Percentiles rank a stretch among this genome's conserved stretches.
Conservation (phyloP, 768 basidiomycete genomes). For the Austroboletus eburneus region DNA sequence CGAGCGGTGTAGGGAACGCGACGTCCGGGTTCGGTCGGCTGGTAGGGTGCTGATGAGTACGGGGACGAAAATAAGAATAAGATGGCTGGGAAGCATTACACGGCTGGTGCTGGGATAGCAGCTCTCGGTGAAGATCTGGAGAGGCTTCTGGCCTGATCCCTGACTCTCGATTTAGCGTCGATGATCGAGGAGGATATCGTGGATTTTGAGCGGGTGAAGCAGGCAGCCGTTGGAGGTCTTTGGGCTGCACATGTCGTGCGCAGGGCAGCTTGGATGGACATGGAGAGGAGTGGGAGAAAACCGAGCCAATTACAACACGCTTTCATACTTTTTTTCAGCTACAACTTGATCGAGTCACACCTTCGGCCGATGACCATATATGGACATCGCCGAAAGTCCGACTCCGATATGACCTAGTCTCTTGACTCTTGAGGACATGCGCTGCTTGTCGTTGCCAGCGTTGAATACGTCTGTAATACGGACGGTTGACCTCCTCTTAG, state of each 20-base stretch:
- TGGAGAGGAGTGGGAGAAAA: slow-evolving; percentile 16
- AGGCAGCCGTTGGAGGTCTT: slow-evolving; percentile 28
- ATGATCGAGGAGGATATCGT: slow-evolving; percentile 55
- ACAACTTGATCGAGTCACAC: slow-evolving; percentile 18
- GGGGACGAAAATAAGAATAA: background rate
- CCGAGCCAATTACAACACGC: slow-evolving; percentile 1
- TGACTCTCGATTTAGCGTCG: slow-evolving; percentile 78
- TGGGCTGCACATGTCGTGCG: slow-evolving; percentile 40
- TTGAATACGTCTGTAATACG: too few species aligned
- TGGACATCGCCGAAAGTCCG: slow-evolving; percentile 23
- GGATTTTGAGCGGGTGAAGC: slow-evolving; percentile 48
- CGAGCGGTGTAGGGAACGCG: slow-evolving; percentile 32
- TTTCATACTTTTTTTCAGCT: slow-evolving; percentile 5
- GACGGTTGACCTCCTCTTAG: too few species aligned
- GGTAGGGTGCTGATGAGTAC: slow-evolving; percentile 51
- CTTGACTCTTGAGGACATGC: too few species aligned
- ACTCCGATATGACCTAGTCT: background rate
- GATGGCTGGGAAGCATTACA: slow-evolving; percentile 45
- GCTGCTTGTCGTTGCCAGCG: too few species aligned
- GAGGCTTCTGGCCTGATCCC: slow-evolving; percentile 72
- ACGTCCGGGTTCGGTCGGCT: slow-evolving; percentile 39
- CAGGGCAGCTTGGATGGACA: slow-evolving; percentile 43
- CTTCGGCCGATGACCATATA: slow-evolving; percentile 25
- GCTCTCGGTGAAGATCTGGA: slow-evolving; percentile 60
- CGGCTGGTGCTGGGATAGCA: slow-evolving; percentile 57